Base-by-base conservation (phyloP, 805 yeast species). In the Scheffersomyces lignosus region DNA sequence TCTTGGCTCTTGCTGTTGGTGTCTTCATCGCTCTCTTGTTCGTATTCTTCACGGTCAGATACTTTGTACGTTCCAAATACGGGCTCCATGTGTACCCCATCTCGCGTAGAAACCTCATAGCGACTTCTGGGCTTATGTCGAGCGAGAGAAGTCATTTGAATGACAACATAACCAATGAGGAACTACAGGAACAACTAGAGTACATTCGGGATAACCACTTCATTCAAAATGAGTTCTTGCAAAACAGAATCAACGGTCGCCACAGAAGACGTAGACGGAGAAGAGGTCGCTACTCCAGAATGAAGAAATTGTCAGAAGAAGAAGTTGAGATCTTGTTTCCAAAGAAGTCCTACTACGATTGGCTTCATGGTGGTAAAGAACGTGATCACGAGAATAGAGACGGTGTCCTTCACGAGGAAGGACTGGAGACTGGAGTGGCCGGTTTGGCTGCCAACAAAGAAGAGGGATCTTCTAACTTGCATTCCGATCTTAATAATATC, bases 261-360 rank as follows among this genome's bases (percentile, higher is more conserved):
- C 41, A 66, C 29, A 44, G 71, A 36, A 57, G 74, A 35, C 57
- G 75, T 41, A 58, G 78, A 40, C 47, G 72, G 43, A 45, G 69
- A 31, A 44, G 70, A 15, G 57, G 60, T 12, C 53, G 75, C 26
- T 75, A 58, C 33, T 51, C 68, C 27, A 67, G 70, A 31, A 78
- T 75, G 69, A 70, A 73, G 53, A 73, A 75, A 48, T 60, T 78
- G 29, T 66, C 81, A 1, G 75, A 66, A 36, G 73, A 66, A 18
- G 81, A 81, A 51, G 82, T 81, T n/a, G 79, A 80, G 29, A 66
- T 66, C 17, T 56, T 80, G 34, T 81, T 81, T 53, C 87, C 87
- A 1, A 51, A 63, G 15, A 71, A 77, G 41, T 70, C 81, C 2
- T 81, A 80, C 49, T 57, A 64, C 31, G 73, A 78, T 37, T 81